These are phyloP conservation scores for Mangifera indica DNA, from an alignment of 345 rosid species.

Conservation along the genomic window DNA sequence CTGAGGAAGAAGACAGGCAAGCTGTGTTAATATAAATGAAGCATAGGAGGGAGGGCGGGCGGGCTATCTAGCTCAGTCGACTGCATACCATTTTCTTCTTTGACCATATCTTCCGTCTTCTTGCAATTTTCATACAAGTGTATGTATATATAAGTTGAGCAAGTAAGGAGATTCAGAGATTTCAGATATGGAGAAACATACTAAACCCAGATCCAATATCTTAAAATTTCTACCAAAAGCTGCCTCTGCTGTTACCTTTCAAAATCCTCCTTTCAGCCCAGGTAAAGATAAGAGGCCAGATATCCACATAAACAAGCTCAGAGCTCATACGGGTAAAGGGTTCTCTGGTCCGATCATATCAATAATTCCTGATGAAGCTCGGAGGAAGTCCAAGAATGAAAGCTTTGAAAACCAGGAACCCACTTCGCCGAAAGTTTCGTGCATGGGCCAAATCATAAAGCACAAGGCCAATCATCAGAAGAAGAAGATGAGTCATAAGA, in stretches of 20 bases:
- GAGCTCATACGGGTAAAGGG: slow-evolving; percentile 30
- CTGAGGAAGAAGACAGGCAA: background rate
- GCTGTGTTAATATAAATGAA: slow-evolving; percentile 19
- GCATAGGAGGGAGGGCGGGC: background rate
- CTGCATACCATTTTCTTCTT: background rate
- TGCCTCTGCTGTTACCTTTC: slow-evolving; percentile 46
- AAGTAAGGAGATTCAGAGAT: background rate
- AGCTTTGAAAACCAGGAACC: slow-evolving; percentile 51
- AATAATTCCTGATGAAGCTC: slow-evolving; percentile 60
- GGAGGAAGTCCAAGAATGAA: slow-evolving; percentile 42
- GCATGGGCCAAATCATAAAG: slow-evolving; percentile 94
- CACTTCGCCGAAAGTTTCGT: slow-evolving; percentile 83
- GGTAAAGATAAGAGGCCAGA: slow-evolving; percentile 43
- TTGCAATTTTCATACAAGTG: background rate
- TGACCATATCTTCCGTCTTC: slow-evolving; percentile 21
- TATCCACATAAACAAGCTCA: slow-evolving; percentile 20
- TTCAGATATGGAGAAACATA: slow-evolving; percentile 34
- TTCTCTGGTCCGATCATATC: slow-evolving; percentile 61
- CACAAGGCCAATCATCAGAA: slow-evolving; percentile 37
- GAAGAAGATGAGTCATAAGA: slow-evolving; percentile 17
- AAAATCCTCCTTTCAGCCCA: slow-evolving; percentile 66
- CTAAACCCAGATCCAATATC: slow-evolving; percentile 40
- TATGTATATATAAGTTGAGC: background rate
- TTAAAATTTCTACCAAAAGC: slow-evolving; percentile 63
- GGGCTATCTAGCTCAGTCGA: slow-evolving; percentile 7